phyloP scores from a whole-genome alignment of 257 asterid species.

The Solanum pinnatisectum region DNA sequence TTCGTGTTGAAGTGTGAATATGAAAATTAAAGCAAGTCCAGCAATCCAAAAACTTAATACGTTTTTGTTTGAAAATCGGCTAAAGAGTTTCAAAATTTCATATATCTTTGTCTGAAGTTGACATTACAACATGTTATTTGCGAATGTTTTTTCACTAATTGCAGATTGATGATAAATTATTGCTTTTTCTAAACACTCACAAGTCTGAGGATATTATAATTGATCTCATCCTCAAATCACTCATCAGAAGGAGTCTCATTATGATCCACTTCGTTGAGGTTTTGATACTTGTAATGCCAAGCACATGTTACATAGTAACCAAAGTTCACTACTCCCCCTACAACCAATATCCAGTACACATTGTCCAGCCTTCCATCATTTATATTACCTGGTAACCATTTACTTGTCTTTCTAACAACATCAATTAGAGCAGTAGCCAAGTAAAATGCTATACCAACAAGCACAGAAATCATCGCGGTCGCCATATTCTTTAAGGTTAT shows the following conservation, averaged over 20 bases:
- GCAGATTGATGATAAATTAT: background rate
- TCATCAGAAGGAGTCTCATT: background rate
- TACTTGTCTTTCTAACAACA: background rate
- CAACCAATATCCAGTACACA: conserved; percentile 8
- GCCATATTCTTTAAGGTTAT: conserved; percentile 35
- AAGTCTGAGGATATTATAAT: background rate
- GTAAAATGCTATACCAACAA: conserved; percentile 22
- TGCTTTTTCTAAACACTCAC: background rate
- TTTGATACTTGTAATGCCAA: background rate
- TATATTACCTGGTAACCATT: conserved; percentile 19
- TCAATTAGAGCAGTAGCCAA: conserved; percentile 5
- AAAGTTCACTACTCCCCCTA: conserved; percentile 3
- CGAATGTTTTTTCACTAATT: background rate
- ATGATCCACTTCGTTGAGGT: background rate
- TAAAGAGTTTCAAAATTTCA: background rate
- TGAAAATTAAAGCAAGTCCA: background rate
- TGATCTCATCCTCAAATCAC: background rate
- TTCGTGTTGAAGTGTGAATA: background rate
- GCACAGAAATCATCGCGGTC: conserved; percentile 46
- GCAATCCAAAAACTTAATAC: background rate
- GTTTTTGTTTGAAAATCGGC: background rate
- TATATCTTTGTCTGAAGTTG: no score
- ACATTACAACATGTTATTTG: background rate
- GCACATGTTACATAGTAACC: conserved; percentile 3
- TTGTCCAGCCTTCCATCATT: conserved; percentile 17